phyloP scores from a whole-genome alignment of 805 yeast genomes.

The Diddensiella transvaalensis region DNA sequence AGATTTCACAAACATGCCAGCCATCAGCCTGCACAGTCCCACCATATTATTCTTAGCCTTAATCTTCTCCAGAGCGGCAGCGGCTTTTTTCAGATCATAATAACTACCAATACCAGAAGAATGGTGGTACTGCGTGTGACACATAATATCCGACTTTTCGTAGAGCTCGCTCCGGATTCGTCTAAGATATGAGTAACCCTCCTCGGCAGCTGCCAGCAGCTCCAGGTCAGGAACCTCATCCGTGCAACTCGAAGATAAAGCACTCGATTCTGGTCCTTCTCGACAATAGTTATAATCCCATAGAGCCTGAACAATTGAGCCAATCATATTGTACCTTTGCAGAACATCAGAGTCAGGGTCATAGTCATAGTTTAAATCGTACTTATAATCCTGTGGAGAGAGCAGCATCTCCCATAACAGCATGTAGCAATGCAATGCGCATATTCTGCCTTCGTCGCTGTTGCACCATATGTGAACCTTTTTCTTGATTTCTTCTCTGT shows the following conservation, averaged over 20 bases:
- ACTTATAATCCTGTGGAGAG: neutral
- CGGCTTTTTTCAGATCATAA: neutral
- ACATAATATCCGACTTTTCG: neutral
- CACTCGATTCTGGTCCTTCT: neutral
- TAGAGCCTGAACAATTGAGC: neutral
- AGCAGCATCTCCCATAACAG: neutral
- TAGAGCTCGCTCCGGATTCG: neutral
- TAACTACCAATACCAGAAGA: neutral
- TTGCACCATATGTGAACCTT: neutral
- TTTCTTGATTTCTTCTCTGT: neutral
- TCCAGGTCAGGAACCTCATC: neutral
- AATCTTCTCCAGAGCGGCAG: neutral
- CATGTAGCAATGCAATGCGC: neutral
- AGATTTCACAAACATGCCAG: neutral
- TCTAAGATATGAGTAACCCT: neutral
- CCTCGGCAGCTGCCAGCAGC: constrained; percentile 2
- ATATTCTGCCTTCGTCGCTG: neutral
- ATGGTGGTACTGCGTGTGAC: neutral
- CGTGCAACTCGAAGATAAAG: neutral
- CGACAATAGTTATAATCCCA: neutral
- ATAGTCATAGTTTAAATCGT: neutral
- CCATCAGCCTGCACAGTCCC: neutral
- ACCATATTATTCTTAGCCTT: neutral
- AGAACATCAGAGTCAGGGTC: neutral
- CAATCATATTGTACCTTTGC: neutral